These are phyloP conservation scores for Boletus sp. DNA, from an alignment of 768 basidiomycete species.

Conservation along the genomic window DNA sequence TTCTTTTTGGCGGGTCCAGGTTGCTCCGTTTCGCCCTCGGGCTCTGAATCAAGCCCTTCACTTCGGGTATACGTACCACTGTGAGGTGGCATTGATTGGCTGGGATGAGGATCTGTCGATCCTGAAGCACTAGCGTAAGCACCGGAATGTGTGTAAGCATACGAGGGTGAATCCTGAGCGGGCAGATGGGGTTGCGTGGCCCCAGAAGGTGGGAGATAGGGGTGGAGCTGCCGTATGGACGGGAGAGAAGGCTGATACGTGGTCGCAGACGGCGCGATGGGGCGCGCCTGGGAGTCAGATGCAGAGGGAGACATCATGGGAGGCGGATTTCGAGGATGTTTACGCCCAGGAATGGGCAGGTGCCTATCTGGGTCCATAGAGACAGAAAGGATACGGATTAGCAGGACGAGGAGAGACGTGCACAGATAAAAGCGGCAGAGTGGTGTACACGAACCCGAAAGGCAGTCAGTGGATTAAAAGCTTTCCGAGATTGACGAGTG, in stretches of 20 bases:
- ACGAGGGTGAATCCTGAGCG: constrained; percentile 25
- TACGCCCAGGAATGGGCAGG: constrained; percentile 34
- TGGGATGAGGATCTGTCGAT: constrained; percentile 28
- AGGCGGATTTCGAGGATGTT: constrained; percentile 27
- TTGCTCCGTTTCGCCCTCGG: constrained; percentile 48
- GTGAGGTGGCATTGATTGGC: constrained; percentile 20
- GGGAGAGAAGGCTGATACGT: constrained; percentile 44
- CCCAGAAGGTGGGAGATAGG: constrained; percentile 57
- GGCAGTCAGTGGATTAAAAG: constrained; percentile 24
- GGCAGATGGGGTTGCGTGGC: constrained; percentile 28
- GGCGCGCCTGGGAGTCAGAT: constrained; percentile 28
- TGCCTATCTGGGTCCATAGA: constrained; percentile 40
- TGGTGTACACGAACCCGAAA: constrained; percentile 24
- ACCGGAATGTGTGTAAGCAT: constrained; percentile 25
- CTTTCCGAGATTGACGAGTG: constrained; percentile 18
- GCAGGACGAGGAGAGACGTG: constrained; percentile 12
- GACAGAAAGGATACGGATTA: constrained; percentile 12
- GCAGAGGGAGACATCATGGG: constrained; percentile 27
- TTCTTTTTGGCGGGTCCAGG: constrained; percentile 78
- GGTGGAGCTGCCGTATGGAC: constrained; percentile 68
- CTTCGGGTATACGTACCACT: constrained; percentile 30
- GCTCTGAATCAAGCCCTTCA: constrained; percentile 52
- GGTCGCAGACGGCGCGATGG: constrained; percentile 22
- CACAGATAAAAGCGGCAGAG: constrained; percentile 20
- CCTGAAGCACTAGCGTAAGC: constrained; percentile 24